A percentile compares a stretch with the other conserved stretches of the same genome.
Conservation (phyloP, 139 green algal species). For the Bryopsis sp. region DNA sequence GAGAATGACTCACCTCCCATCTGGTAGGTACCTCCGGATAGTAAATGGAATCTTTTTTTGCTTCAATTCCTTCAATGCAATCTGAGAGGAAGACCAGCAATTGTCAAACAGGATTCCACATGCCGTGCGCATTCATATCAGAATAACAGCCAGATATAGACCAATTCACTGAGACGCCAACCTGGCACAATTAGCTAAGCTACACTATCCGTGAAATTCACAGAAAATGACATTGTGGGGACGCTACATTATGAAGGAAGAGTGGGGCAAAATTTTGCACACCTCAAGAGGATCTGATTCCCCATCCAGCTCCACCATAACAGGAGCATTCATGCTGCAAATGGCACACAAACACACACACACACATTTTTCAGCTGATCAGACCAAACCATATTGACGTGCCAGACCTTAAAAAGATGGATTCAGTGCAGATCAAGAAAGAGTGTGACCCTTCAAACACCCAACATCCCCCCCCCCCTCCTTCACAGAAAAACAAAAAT, state of each 20-base stretch:
- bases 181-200: too few relatives aligned
- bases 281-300: constrained; percentile 69
- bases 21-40: constrained; percentile 91
- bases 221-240: background rate
- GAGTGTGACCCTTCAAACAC: too few relatives aligned
- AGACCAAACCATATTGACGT: background rate
- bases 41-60: constrained; percentile 97
- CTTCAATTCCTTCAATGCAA: constrained; percentile 89
- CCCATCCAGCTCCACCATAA: constrained; percentile 85
- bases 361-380: background rate
- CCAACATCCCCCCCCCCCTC: too few relatives aligned
- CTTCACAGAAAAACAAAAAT: too few relatives aligned
- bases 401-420: background rate
- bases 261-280: background rate
- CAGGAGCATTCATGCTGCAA: constrained; percentile 90
- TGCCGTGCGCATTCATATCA: too few relatives aligned
- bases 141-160: too few relatives aligned
- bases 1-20: constrained; percentile 59
- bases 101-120: too few relatives aligned
- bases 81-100: constrained; percentile 42
- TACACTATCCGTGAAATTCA: too few relatives aligned
- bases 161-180: too few relatives aligned
- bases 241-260: too few relatives aligned
- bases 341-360: background rate
- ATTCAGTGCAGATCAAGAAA: background rate